Base-by-base conservation (phyloP, 768 basidiomycete species). In the Tulasnella sp. region DNA sequence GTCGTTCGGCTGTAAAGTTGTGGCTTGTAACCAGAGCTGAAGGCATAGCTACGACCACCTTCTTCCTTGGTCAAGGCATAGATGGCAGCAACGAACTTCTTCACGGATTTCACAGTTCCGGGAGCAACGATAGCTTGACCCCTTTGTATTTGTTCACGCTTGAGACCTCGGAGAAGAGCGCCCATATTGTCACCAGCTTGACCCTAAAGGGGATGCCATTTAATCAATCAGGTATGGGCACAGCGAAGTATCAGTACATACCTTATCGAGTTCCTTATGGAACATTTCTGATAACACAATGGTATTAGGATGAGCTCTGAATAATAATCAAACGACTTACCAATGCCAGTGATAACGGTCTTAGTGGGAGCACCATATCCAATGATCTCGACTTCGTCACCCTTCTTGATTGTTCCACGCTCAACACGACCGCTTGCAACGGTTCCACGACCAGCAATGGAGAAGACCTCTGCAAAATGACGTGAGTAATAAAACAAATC, bases 161-260 rank as follows among this genome's bases (percentile, higher is more conserved):
- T 98, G 66, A 96, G 72, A 63, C 95, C 92, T 66, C 95, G 89
- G 40, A 99, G 80, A 32, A 99, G 74, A 50, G 83, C 86, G 58
- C 95, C 95, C 89, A 98, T 96, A 74, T 98, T 98, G 69, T 99
- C 95, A 60, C 95, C 95, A 56, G 95, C 93, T 67, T 98, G 88
- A 54, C 88, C 92, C 81, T 85, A 52, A 34, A 25, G 31, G 12
- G 12, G 24, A 22, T 10, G 45, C 39, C 31, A 19, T 24, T 35
- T 47, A 16, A 13, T 34, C 8, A 16, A 31, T 19, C 6, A 49
- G 50, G 27, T 20, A 19, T 53, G 15, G 15, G 15, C 13, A 10
- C 32, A 16, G 25, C 25, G 13, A 27, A 8, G 28, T 53, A 9
- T 20, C n/a, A 6, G 35, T n/a, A 48, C 74, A 35, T 66, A 82